Evolutionary conservation across 2,329 filamentous ascomycete genomes (phyloP), one percentile per base, ranked within the genome.

Genomic region (Fusarium burgessii): DNA sequence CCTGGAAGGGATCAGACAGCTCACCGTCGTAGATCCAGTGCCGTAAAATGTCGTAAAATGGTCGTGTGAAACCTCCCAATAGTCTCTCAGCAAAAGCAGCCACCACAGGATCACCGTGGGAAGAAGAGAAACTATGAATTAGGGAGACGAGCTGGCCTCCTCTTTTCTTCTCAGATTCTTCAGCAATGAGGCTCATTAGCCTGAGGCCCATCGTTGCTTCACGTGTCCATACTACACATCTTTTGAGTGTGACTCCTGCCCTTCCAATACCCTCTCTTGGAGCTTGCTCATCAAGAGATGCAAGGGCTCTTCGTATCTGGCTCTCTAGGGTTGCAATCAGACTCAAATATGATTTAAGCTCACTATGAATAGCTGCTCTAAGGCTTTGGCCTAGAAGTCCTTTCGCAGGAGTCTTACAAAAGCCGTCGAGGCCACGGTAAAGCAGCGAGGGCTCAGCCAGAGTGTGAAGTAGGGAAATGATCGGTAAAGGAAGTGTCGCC

Each of bases 1-100:
- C 96, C 60, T 90, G 87, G 77, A 95, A 98, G 0, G 97, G 96
- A 80, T 99, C 96, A n/a, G 93, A 94, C 17, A 99, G 87, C 83
- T 99, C 97, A 66, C 96, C 96, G 77, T 99, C 95, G 78, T 99
- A 99, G 54, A 99, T 97, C 96, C 96, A 99, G 75, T 94, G 92
- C 58, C 94, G 90, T 58, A 99, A 85, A 84, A 99, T 98, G 76
- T 97, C 93, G 80, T 99, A 99, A 78, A 99, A 99, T 0, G 97
- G 97, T 18, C 93, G 88, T 3, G 96, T 98, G 58, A 99, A 93
- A 76, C 95, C 93, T 9, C 88, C 87, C 9, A 99, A 87, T 32
- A 99, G 86, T 27, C 95, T 90, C 80, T 98, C 95, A 0, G 96
- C 96, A 82, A 98, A 98, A 1, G 91, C 91, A 69, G 93, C 93